Evolutionary conservation across 257 asterid genomes (phyloP).

Genomic region (Solanum arcanum): DNA sequence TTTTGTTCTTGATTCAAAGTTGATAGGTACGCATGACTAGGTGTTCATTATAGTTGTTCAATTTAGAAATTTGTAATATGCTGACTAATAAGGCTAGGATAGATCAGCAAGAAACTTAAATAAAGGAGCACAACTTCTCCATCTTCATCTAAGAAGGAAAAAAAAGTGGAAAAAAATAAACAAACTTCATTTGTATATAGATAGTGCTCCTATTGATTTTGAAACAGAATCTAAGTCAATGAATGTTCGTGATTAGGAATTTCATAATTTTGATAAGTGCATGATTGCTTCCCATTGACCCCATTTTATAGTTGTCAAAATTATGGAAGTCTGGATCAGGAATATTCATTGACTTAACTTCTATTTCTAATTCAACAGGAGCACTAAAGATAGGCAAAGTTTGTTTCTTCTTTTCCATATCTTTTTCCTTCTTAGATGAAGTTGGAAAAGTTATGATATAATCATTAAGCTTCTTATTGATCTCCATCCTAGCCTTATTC

Average conservation of each 20-base stretch:
- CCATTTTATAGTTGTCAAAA: not conserved
- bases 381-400: constrained; percentile 5
- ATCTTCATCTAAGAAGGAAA: not conserved
- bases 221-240: not conserved
- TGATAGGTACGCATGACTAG: too few species aligned
- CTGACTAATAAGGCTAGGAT: too few species aligned
- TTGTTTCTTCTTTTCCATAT: not conserved
- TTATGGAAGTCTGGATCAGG: constrained; percentile 50
- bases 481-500: not conserved
- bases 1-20: too few species aligned
- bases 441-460: too few species aligned
- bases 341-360: constrained; percentile 26
- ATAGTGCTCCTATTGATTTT: not conserved
- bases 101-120: not conserved
- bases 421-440: not conserved
- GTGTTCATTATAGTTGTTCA: too few species aligned
- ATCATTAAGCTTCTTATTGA: too few species aligned
- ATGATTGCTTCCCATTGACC: not conserved
- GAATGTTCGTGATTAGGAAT: not conserved
- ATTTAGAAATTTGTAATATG: too few species aligned
- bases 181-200: not conserved
- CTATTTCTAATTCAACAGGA: not conserved
- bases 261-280: not conserved
- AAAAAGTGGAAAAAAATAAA: not conserved
- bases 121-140: not conserved